Base-by-base conservation (phyloP, 1,139 yeast genomes). In the Williopsis jadinii region DNA sequence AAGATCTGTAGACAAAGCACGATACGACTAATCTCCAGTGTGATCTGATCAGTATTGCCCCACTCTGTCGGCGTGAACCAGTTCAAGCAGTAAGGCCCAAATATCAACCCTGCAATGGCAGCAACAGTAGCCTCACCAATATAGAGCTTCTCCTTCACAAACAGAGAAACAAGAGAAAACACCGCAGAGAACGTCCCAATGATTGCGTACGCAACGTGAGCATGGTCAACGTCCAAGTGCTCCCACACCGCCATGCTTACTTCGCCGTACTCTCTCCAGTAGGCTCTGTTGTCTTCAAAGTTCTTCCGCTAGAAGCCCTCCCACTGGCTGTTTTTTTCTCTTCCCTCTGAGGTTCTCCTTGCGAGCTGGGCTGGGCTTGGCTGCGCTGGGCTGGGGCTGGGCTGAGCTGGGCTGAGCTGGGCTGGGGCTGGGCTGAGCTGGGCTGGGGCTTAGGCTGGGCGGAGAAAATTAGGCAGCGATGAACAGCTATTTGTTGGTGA, bases 51-150 rank as follows among this genome's bases (percentile, higher is more conserved):
- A 3, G 86, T 68, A 57, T 90, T 85, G 2, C 97, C 97, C 98
- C 98, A 92, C 15, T 79, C 69, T 9, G 79, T 63, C 2, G 98
- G 98, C 46, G 83, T 64, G 56, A 92, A 86, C 96, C 97, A 88
- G 49, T 80, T 66, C 32, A 90, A 63, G 63, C 95, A 85, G 58
- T 88, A 95, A 0, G 97, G 97, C 0, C 98, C 98, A 9, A 90
- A 80, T 24, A 92, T 87, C 19, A 92, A 71, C 3, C 98, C 98
- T 38, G 87, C 88, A 8, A 92, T 69, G 5, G 95, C 80, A 2
- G 97, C 97, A 32, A 90, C 94, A 0, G 96, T 82, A 11, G 97
- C 96, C 65, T 92, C 98, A 55, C 98, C 97, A 26, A 92, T 84
- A 61, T 85, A 92, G 13, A 90, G 68, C 52, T 77, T 75, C 61